Conservation (phyloP, 495 filamentous ascomycete species). For the Aspergillus baeticus region DNA sequence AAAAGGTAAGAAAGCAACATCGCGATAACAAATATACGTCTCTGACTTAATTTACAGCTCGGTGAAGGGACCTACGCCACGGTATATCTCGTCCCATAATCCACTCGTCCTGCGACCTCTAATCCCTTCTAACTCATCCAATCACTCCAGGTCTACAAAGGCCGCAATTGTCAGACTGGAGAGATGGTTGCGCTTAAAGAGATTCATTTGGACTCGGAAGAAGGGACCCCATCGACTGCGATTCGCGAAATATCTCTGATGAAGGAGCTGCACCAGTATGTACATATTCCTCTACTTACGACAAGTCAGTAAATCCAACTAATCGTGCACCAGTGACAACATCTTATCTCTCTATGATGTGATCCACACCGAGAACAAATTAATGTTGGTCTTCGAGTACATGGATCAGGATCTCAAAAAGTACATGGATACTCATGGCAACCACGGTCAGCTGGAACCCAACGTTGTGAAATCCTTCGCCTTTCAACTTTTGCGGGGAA, state of each 20-base stretch:
- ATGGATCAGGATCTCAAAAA: slow-evolving; percentile 98
- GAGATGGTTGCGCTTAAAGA: slow-evolving; percentile 97
- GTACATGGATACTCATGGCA: slow-evolving; percentile 90
- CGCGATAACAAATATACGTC: background rate
- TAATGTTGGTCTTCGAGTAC: slow-evolving; percentile 98
- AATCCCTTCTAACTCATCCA: slow-evolving; percentile 12
- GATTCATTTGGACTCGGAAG: slow-evolving; percentile 97
- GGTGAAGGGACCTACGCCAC: slow-evolving; percentile 99
- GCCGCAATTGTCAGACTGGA: slow-evolving; percentile 89
- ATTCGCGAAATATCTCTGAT: slow-evolving; percentile 98
- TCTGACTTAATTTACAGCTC: slow-evolving; percentile 46
- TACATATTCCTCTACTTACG: no score
- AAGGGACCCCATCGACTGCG: slow-evolving; percentile 93
- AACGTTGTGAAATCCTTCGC: slow-evolving; percentile 92
- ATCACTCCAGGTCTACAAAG: slow-evolving; percentile 82
- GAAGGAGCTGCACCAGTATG: slow-evolving; percentile 99
- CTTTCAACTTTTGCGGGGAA: slow-evolving; percentile 87
- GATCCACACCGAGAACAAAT: slow-evolving; percentile 98
- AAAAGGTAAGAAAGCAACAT: slow-evolving; percentile 56
- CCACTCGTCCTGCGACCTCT: no score
- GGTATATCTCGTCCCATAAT: slow-evolving; percentile 52
- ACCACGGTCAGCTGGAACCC: slow-evolving; percentile 77
- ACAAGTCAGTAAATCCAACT: no score
- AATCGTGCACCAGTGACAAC: no score
- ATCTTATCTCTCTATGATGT: slow-evolving; percentile 97